Conservation (phyloP, 2,329 filamentous ascomycete species). For the Aspergillus nomiae region DNA sequence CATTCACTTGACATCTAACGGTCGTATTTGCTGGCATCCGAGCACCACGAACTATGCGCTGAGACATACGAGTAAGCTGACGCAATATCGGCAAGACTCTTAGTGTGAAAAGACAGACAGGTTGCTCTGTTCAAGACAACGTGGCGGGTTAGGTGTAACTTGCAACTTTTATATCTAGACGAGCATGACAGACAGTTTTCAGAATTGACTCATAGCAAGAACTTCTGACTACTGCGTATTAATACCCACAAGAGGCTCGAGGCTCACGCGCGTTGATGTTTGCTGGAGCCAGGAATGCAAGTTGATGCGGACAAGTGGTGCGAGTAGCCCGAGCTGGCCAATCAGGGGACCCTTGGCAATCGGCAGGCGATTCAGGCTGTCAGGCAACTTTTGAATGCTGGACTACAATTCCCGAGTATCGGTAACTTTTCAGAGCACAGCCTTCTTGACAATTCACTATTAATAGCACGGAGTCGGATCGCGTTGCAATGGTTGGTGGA, state of each 20-base stretch:
- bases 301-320: not conserved
- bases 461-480: not conserved
- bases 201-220: not conserved
- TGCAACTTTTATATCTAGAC: not conserved
- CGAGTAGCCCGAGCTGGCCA: not conserved
- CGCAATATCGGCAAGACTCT: not conserved
- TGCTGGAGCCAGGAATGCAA: slow-evolving; percentile 2
- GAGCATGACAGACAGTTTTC: not conserved
- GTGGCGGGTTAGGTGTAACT: not conserved
- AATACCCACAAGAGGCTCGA: slow-evolving; percentile 1
- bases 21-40: not conserved
- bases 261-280: slow-evolving; percentile 1
- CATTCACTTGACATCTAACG: not conserved
- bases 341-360: not conserved
- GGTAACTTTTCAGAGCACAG: slow-evolving; percentile 1
- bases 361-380: slow-evolving; percentile 8
- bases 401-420: not conserved
- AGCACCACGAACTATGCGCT: not conserved
- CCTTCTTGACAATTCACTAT: slow-evolving; percentile 1
- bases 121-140: not conserved
- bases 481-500: not conserved
- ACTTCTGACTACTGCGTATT: not conserved
- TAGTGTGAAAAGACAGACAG: not conserved
- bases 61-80: slow-evolving; percentile 1
- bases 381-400: slow-evolving; percentile 6